These are phyloP conservation scores for Alternaria rosae DNA, from an alignment of 2,329 filamentous ascomycete genomes.

Conservation along the genomic window DNA sequence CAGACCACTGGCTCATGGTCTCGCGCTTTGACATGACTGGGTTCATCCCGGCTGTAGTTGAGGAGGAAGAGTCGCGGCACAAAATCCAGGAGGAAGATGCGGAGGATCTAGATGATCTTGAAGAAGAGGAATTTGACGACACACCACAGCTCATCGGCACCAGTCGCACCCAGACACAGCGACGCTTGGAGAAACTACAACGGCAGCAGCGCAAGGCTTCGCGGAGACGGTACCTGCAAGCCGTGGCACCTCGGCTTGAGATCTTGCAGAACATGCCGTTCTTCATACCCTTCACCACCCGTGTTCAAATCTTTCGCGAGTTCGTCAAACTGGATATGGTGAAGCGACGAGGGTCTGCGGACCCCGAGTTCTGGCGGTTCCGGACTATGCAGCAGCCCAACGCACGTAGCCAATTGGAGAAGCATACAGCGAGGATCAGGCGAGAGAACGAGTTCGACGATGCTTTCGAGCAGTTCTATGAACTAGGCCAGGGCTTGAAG, in stretches of 20 bases:
- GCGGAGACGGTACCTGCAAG: slow-evolving; percentile 75
- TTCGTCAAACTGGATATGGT: slow-evolving; percentile 87
- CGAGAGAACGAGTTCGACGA: slow-evolving; percentile 84
- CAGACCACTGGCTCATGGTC: slow-evolving; percentile 95
- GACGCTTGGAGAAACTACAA: slow-evolving; percentile 68
- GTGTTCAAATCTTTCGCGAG: slow-evolving; percentile 91
- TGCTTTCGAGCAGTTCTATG: slow-evolving; percentile 83
- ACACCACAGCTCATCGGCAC: slow-evolving; percentile 59
- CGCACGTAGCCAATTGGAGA: slow-evolving; percentile 47
- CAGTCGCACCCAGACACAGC: slow-evolving; percentile 67
- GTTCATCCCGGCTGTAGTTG: slow-evolving; percentile 85
- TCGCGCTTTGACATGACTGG: slow-evolving; percentile 84
- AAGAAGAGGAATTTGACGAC: slow-evolving; percentile 50
- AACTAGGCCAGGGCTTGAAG: slow-evolving; percentile 82
- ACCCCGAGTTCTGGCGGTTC: slow-evolving; percentile 78
- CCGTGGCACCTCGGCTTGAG: slow-evolving; percentile 84
- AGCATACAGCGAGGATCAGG: slow-evolving; percentile 78
- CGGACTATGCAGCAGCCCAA: slow-evolving; percentile 52
- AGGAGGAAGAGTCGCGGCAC: slow-evolving; percentile 81
- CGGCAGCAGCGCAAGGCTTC: slow-evolving; percentile 71
- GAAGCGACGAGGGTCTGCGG: slow-evolving; percentile 72
- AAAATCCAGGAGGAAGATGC: slow-evolving; percentile 70
- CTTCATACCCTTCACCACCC: slow-evolving; percentile 88
- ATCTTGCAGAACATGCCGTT: slow-evolving; percentile 97
- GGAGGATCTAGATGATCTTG: slow-evolving; percentile 58